Conservation (phyloP, 495 filamentous ascomycete genomes). For the Friedmanniomyces simplex region DNA sequence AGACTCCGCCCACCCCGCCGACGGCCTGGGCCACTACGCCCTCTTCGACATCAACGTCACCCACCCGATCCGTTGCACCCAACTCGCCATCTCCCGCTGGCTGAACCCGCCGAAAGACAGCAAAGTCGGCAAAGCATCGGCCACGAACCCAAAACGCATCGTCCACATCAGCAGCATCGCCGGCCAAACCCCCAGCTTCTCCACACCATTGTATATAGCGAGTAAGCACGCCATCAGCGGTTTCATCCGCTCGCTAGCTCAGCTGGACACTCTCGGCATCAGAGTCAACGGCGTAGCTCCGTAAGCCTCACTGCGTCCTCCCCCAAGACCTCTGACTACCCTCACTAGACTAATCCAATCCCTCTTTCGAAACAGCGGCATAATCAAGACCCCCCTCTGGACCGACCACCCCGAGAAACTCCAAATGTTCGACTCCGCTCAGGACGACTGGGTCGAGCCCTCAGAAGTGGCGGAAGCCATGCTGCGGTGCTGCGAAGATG, state of each 20-base stretch:
- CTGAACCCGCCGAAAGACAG: slow-evolving; percentile 27
- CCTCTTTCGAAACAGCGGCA: slow-evolving; percentile 38
- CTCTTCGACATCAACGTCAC: slow-evolving; percentile 57
- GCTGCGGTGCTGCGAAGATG: slow-evolving; percentile 47
- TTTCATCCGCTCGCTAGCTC: slow-evolving; percentile 44
- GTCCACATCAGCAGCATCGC: slow-evolving; percentile 55
- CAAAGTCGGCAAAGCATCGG: slow-evolving; percentile 26
- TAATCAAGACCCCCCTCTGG: slow-evolving; percentile 60
- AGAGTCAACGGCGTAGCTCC: slow-evolving; percentile 57
- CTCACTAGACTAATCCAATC: too few relatives aligned
- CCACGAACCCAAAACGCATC: slow-evolving; percentile 39
- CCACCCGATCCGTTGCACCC: slow-evolving; percentile 57
- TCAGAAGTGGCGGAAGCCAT: slow-evolving; percentile 58
- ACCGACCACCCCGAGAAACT: slow-evolving; percentile 58
- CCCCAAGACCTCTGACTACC: neutral
- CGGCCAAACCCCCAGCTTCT: slow-evolving; percentile 42
- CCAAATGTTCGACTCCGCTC: slow-evolving; percentile 39
- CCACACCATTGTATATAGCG: slow-evolving; percentile 49
- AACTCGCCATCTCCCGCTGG: slow-evolving; percentile 54
- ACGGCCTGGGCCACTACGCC: slow-evolving; percentile 41
- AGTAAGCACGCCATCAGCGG: slow-evolving; percentile 54
- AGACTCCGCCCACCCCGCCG: slow-evolving; percentile 30
- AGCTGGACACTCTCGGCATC: slow-evolving; percentile 46
- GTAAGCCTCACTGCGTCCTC: neutral
- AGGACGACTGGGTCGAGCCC: slow-evolving; percentile 51